Percentiles rank a stretch among this genome's conserved stretches.
Conservation (phyloP, 1,139 yeast genomes). For the Yamadazyma sp. region DNA sequence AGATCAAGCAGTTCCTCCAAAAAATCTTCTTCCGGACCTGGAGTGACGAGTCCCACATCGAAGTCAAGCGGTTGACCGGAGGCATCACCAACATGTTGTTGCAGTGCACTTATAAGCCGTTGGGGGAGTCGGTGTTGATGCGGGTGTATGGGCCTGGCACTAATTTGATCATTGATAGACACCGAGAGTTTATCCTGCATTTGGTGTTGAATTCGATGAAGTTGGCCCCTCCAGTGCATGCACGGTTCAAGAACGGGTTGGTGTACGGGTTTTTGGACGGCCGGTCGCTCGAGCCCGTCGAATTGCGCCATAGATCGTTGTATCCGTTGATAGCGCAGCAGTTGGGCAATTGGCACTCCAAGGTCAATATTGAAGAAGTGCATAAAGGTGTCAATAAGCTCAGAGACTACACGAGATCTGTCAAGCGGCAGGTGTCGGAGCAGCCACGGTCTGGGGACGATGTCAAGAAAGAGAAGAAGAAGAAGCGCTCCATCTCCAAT, state of each 20-base stretch:
- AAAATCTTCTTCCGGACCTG: slow-evolving; percentile 37
- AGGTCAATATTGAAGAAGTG: slow-evolving; percentile 44
- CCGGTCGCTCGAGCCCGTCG: slow-evolving; percentile 57
- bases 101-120: slow-evolving; percentile 40
- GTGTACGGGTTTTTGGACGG: slow-evolving; percentile 74
- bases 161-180: slow-evolving; percentile 69
- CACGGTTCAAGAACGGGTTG: slow-evolving; percentile 71
- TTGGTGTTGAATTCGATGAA: slow-evolving; percentile 57
- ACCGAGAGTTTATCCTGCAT: slow-evolving; percentile 74
- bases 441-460: slow-evolving; percentile 3
- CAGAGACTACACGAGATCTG: slow-evolving; percentile 30
- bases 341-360: slow-evolving; percentile 71
- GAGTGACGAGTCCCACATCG: slow-evolving; percentile 24
- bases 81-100: slow-evolving; percentile 79
- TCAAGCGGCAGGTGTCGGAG: slow-evolving; percentile 17
- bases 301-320: slow-evolving; percentile 47
- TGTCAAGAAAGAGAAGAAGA: slow-evolving; percentile 19
- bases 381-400: slow-evolving; percentile 52
- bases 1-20: slow-evolving; percentile 32
- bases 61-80: slow-evolving; percentile 55
- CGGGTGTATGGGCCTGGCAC: slow-evolving; percentile 81
- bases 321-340: slow-evolving; percentile 65
- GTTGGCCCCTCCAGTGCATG: slow-evolving; percentile 70
- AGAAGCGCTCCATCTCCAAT: slow-evolving; percentile 39
- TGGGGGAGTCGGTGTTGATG: slow-evolving; percentile 50